Conservation (phyloP, 306 rosid species). For the Ziziphus jujuba region DNA sequence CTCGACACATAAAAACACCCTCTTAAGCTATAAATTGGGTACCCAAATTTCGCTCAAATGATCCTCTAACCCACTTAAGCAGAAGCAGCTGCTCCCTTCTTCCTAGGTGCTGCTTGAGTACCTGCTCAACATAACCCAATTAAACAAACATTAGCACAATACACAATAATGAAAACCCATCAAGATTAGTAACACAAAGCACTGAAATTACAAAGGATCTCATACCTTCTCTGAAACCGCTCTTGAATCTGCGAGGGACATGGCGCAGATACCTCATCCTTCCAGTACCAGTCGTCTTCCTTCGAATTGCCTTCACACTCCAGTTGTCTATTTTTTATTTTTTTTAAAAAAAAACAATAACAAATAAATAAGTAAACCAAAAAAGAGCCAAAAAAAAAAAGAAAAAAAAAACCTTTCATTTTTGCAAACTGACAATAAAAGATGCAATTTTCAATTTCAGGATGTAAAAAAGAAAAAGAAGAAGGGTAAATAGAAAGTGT, state of each 20-base stretch:
- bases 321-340: conserved; percentile 85
- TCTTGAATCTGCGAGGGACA: conserved; percentile 98
- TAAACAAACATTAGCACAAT: neutral
- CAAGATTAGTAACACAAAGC: neutral
- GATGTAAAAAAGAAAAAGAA: neutral
- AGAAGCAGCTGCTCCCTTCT: conserved; percentile 74
- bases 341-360: neutral
- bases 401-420: neutral
- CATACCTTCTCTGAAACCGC: conserved; percentile 51
- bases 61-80: conserved; percentile 42
- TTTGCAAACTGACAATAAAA: too few relatives aligned
- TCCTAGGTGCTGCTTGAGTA: conserved; percentile 84
- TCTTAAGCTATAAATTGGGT: conserved; percentile 31
- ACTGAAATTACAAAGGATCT: neutral
- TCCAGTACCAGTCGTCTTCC: conserved; percentile 99
- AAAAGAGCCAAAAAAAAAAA: neutral
- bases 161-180: neutral
- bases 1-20: conserved; percentile 20
- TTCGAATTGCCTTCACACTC: conserved; percentile 94
- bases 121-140: conserved; percentile 15
- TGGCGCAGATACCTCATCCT: conserved; percentile 96
- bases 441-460: too few relatives aligned
- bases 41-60: conserved; percentile 19
- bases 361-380: neutral
- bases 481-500: too few relatives aligned